Evolutionary conservation across 2,329 filamentous ascomycete species (phyloP).

Genomic region (Lachnellula hyalina): DNA sequence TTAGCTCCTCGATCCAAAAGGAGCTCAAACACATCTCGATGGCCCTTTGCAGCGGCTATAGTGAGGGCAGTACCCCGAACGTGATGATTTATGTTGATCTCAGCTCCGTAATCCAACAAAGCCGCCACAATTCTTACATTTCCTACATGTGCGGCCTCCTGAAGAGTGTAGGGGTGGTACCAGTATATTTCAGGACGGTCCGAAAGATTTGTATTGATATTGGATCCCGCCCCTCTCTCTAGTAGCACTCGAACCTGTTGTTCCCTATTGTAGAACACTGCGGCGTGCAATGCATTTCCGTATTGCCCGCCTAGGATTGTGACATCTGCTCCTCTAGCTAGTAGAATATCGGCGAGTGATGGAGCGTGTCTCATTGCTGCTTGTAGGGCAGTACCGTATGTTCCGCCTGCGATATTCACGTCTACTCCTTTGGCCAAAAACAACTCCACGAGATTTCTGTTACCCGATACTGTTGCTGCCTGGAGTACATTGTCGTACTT

Average conservation of each 20-base stretch:
- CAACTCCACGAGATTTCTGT: neutral
- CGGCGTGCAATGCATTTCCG: slow-evolving; percentile 14
- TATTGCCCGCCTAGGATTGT: slow-evolving; percentile 5
- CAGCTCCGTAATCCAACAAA: slow-evolving; percentile 7
- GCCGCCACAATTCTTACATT: neutral
- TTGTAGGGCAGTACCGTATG: slow-evolving; percentile 6
- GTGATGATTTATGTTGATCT: neutral
- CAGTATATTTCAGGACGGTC: neutral
- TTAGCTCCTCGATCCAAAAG: slow-evolving; percentile 1
- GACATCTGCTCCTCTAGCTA: slow-evolving; percentile 10
- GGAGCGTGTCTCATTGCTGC: slow-evolving; percentile 1
- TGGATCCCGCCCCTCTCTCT: slow-evolving; percentile 8
- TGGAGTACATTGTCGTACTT: slow-evolving; percentile 6
- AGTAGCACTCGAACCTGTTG: slow-evolving; percentile 9
- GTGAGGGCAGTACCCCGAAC: slow-evolving; percentile 1
- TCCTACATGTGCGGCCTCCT: slow-evolving; percentile 1
- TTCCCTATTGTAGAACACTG: slow-evolving; percentile 2
- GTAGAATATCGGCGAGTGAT: slow-evolving; percentile 3
- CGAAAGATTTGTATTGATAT: slow-evolving; percentile 2
- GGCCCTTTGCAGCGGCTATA: slow-evolving; percentile 3
- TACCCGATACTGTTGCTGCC: neutral
- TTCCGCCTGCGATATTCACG: slow-evolving; percentile 13
- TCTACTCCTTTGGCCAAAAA: slow-evolving; percentile 7
- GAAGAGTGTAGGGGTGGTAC: neutral
- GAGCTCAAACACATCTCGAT: slow-evolving; percentile 1